These are phyloP conservation scores for Tetrahymena malaccensis DNA, from an alignment of 73 alveolate species.

Conservation along the genomic window DNA sequence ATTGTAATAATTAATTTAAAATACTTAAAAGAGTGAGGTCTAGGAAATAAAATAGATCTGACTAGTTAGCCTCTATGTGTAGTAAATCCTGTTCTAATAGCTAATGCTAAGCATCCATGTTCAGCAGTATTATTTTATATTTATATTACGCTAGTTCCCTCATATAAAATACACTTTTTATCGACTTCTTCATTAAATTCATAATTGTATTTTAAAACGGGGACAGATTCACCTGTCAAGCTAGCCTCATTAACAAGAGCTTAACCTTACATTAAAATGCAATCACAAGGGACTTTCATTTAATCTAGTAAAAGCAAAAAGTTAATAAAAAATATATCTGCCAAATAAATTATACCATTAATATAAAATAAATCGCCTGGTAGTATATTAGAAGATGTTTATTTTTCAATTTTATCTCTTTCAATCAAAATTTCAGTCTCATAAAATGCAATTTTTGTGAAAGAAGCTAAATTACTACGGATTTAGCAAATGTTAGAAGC, in stretches of 20 bases:
- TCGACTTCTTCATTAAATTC: slow-evolving; percentile 26
- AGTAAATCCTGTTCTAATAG: slow-evolving; percentile 37
- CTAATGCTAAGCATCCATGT: slow-evolving; percentile 24
- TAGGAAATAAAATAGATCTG: slow-evolving; percentile 28
- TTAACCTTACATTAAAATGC: slow-evolving; percentile 62
- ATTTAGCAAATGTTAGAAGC: slow-evolving; percentile 28
- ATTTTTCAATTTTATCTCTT: slow-evolving; percentile 40
- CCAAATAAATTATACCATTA: not conserved
- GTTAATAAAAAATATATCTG: not conserved
- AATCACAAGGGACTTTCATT: slow-evolving; percentile 70
- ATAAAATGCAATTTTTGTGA: slow-evolving; percentile 55
- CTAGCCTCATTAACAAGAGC: slow-evolving; percentile 74
- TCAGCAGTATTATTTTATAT: not conserved
- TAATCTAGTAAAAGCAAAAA: not conserved
- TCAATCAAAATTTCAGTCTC: slow-evolving; percentile 49
- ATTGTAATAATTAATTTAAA: not conserved
- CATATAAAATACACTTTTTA: slow-evolving; percentile 17
- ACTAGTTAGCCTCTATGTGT: slow-evolving; percentile 31
- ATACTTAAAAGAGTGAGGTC: slow-evolving; percentile 11
- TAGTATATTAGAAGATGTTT: slow-evolving; percentile 6
- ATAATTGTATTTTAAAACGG: slow-evolving; percentile 60
- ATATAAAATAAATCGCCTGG: not conserved
- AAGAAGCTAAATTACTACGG: slow-evolving; percentile 50
- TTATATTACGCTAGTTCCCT: slow-evolving; percentile 21
- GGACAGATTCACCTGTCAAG: slow-evolving; percentile 84